Evolutionary conservation across 352 stramenopile genomes (phyloP).

Genomic region (Pythium dissimile): DNA sequence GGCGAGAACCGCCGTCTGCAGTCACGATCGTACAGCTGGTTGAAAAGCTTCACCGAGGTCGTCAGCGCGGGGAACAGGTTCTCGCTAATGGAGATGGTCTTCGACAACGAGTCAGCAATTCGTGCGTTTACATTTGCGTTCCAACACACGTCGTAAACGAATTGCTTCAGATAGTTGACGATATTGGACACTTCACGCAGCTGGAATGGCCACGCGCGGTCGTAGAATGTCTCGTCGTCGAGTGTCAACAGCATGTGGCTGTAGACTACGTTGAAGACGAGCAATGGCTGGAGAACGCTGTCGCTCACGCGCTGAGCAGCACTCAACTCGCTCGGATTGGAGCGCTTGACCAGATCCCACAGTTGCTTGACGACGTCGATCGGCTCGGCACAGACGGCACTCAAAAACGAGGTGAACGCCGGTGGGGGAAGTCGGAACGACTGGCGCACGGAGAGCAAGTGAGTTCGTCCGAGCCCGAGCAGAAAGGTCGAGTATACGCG

Average conservation of each 20-base stretch:
- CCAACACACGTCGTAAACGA: conserved; percentile 72
- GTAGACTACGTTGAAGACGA: conserved; percentile 64
- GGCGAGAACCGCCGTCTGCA: conserved; percentile 45
- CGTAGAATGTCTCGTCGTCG: conserved; percentile 73
- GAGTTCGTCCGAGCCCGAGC: conserved; percentile 33
- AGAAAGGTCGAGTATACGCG: conserved; percentile 38
- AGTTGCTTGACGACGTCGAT: conserved; percentile 28
- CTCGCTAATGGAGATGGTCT: neutral
- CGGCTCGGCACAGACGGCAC: conserved; percentile 40
- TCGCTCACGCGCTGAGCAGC: neutral
- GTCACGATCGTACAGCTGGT: conserved; percentile 76
- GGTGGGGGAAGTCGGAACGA: conserved; percentile 41
- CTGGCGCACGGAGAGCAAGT: conserved; percentile 43
- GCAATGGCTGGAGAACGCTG: conserved; percentile 35
- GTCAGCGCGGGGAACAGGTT: conserved; percentile 46
- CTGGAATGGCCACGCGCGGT: conserved; percentile 49
- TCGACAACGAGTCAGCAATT: neutral
- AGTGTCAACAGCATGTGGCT: conserved; percentile 62
- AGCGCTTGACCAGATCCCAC: conserved; percentile 35
- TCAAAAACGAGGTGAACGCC: conserved; percentile 49
- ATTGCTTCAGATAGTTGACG: conserved; percentile 53
- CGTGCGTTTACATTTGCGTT: conserved; percentile 21
- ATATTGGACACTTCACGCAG: conserved; percentile 38
- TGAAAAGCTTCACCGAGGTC: conserved; percentile 72
- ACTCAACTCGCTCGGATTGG: conserved; percentile 9